Evolutionary conservation across 1,284 basidiomycete genomes (phyloP).

Genomic region (Apiotrichum domesticum): DNA sequence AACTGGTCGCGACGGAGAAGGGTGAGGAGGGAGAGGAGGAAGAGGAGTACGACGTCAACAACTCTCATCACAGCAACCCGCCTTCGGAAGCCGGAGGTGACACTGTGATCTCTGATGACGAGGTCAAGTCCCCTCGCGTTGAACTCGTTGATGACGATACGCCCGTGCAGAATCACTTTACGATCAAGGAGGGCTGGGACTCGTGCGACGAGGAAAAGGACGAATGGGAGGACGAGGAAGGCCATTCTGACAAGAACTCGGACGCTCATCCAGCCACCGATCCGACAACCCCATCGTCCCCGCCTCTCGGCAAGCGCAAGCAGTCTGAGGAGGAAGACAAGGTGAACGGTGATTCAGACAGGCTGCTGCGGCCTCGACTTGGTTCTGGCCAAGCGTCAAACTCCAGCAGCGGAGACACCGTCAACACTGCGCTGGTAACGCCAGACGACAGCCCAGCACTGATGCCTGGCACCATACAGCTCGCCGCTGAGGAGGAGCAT

Average conservation of each 20-base stretch:
- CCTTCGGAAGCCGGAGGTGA: slow-evolving; percentile 2
- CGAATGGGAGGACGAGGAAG: slow-evolving; percentile 5
- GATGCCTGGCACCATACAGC: slow-evolving; percentile 8
- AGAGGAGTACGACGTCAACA: too few relatives aligned
- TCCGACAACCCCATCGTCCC: background rate
- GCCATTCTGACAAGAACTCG: background rate
- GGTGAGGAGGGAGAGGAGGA: too few relatives aligned
- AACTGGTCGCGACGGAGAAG: too few relatives aligned
- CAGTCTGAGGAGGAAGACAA: background rate
- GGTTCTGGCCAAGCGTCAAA: slow-evolving; percentile 11
- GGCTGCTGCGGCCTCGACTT: slow-evolving; percentile 5
- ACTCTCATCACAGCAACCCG: background rate
- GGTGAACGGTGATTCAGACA: background rate
- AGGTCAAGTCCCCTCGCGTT: slow-evolving; percentile 7
- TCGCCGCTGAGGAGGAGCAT: slow-evolving; percentile 5
- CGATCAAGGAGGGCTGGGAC: slow-evolving; percentile 12
- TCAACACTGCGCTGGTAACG: slow-evolving; percentile 8
- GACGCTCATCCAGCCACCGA: background rate
- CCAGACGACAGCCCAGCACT: slow-evolving; percentile 16
- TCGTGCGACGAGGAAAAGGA: slow-evolving; percentile 1
- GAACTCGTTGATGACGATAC: slow-evolving; percentile 8
- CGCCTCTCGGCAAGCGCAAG: slow-evolving; percentile 10
- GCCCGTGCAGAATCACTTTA: background rate
- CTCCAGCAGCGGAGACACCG: slow-evolving; percentile 11
- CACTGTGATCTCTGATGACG: background rate